phyloP scores from a whole-genome alignment of 768 basidiomycete species.

The Pleurotus pulmonarius region DNA sequence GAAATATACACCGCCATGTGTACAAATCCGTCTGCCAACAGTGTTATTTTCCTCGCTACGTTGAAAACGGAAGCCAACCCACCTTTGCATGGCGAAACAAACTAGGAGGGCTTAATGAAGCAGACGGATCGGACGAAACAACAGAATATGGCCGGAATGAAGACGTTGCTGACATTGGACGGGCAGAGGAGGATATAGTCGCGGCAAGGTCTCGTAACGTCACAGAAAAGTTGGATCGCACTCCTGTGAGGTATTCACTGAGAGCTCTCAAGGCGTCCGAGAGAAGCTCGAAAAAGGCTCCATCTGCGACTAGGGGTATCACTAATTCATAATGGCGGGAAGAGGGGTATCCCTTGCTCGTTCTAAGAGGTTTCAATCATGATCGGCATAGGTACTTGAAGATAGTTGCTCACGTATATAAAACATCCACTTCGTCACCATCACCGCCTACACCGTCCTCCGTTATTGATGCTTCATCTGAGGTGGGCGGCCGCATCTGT shows the following conservation, averaged over 20 bases:
- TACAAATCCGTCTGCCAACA: slow-evolving; percentile 62
- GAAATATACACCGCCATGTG: slow-evolving; percentile 88
- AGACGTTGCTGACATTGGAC: slow-evolving; percentile 38
- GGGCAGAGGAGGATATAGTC: slow-evolving; percentile 35
- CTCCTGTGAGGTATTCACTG: slow-evolving; percentile 40
- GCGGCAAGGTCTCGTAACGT: slow-evolving; percentile 34
- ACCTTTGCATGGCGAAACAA: slow-evolving; percentile 4
- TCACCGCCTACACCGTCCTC: too few relatives aligned
- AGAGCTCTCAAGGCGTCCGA: slow-evolving; percentile 54
- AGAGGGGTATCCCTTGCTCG: neutral
- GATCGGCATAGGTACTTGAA: neutral
- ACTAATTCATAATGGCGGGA: slow-evolving; percentile 46
- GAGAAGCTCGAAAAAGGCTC: slow-evolving; percentile 76
- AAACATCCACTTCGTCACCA: too few relatives aligned
- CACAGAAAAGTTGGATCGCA: slow-evolving; percentile 48
- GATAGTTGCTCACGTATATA: slow-evolving; percentile 6
- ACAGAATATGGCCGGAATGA: slow-evolving; percentile 44
- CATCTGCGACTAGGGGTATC: slow-evolving; percentile 78
- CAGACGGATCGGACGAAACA: slow-evolving; percentile 31
- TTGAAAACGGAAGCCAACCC: neutral
- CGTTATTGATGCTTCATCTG: too few relatives aligned
- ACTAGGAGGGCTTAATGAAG: slow-evolving; percentile 21
- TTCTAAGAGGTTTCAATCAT: neutral
- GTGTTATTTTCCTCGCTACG: neutral
- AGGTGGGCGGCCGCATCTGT: too few relatives aligned